Evolutionary conservation across 1,284 basidiomycete genomes (phyloP), one percentile per base, ranked within the genome.

Genomic region (Anthracocystis setariae): DNA sequence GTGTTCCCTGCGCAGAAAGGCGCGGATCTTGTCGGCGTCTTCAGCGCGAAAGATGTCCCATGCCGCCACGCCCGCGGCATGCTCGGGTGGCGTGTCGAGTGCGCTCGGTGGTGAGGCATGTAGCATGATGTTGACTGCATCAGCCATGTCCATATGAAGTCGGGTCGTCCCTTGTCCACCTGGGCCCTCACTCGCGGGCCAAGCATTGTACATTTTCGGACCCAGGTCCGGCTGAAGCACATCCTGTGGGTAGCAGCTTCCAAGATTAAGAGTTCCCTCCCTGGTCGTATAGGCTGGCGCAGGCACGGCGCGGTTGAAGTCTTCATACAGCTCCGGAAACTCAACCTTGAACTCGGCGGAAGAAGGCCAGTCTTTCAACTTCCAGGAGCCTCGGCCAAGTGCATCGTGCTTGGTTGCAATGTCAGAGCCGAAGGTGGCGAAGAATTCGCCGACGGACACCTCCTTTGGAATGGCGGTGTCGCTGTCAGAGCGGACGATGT

Each of bases 121-220:
- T 12, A 78, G 71, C 70, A 97, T 93, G 74, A 96, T 88, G 83
- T 97, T 97, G 66, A 96, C 85, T 1, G 93, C 93, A 78, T 97
- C 94, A 0, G 94, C 93, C 87, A 95, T 93, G 83, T 97, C 94
- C 92, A 95, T 94, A 81, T 97, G 94, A 51, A 97, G 83, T 46
- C 92, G 86, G 3, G 94, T 97, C 23, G 91, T 89, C 8, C 92
- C 91, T 75, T 90, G 90, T 75, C 88, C 90, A 8, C 89, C 90
- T 20, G 85, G 81, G 13, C 84, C 83, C 67, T 77, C 75, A 17
- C 47, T 58, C 9, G 61, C 62, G 2, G 76, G 66, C 75, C 76
- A 79, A 12, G 86, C 85, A 55, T 84, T 84, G 77, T 86, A 85
- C 85, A 87, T 87, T 77, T 87, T 88, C 7, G 87, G 87, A 79